Evolutionary conservation across 192 early-diverging fungal genomes (phyloP).

Genomic region (Entomortierella lignicola): DNA sequence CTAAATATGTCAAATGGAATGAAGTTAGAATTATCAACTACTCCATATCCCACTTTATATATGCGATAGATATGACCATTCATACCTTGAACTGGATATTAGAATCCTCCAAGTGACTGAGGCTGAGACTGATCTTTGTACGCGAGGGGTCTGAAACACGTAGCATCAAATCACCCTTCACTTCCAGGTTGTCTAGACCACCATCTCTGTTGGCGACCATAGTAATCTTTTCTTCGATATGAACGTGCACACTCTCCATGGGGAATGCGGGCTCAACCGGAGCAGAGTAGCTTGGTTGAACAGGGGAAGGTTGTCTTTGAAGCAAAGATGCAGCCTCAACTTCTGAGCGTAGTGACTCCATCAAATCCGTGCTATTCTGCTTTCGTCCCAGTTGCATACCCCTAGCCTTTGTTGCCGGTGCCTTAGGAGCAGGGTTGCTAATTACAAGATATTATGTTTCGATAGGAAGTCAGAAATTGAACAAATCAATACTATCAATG

Average conservation of each 20-base stretch:
- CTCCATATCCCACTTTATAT: not conserved
- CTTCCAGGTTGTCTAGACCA: conserved; percentile 90
- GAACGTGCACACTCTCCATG: conserved; percentile 84
- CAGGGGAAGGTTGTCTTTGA: conserved; percentile 12
- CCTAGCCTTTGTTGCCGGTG: conserved; percentile 68
- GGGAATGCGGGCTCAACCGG: conserved; percentile 53
- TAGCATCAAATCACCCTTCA: conserved; percentile 92
- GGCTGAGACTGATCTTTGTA: conserved; percentile 70
- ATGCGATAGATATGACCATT: too few species aligned
- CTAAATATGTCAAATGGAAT: conserved; percentile 18
- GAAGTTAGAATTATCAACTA: not conserved
- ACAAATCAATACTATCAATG: too few species aligned
- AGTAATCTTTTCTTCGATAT: conserved; percentile 89
- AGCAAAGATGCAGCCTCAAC: conserved; percentile 59
- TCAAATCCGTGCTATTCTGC: conserved; percentile 77
- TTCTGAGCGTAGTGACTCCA: conserved; percentile 87
- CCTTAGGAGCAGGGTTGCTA: conserved; percentile 52
- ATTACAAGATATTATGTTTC: too few species aligned
- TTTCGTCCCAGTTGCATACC: conserved; percentile 98
- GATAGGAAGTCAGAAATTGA: too few species aligned
- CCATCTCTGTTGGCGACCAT: conserved; percentile 90
- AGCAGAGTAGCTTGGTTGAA: conserved; percentile 32
- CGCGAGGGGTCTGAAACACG: conserved; percentile 76
- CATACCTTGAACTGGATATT: conserved; percentile 82
- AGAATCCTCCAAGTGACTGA: conserved; percentile 69